Evolutionary conservation across 768 basidiomycete species (phyloP), one percentile per base, ranked within the genome.

Genomic region (Amyloporia xantha): DNA sequence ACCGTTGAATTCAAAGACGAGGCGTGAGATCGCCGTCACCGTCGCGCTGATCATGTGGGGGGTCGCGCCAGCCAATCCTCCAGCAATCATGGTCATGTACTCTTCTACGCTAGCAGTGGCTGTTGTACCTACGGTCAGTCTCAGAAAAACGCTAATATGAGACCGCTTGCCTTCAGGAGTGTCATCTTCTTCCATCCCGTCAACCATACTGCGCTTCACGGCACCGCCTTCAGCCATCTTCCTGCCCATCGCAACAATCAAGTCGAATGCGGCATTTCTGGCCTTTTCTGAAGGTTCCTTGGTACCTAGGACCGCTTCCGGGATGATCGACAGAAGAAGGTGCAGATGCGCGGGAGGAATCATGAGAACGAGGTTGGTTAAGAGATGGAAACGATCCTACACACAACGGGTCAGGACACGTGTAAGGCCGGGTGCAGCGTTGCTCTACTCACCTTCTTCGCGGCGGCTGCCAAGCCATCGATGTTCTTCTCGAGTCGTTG

Each of bases 11-110:
- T 98, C 96, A 63, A 97, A 99, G 15, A 97, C 75, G 11, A 98
- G 74, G 20, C 96, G 81, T 2, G 94, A 94, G 47, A 99, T 81
- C 0, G 92, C 91, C 5, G 93, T 97, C 45, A 98, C 82, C 1
- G 91, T 91, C 1, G 96, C 96, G 61, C 93, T 95, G 64, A 98
- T 95, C 92, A 96, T 98, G 62, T 99, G 96, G 0, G 95, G 93
- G 10, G 82, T 89, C 12, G 88, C 84, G 19, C 91, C 94, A 7
- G 92, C 93, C 41, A 98, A 69, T 49, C 96, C 96, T 56, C 92
- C 94, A 30, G 90, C 90, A 24, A 97, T 73, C 94, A 99, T 98
- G 2, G 89, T 99, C 71, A 98, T 74, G 63, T 89, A 98, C 63
- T 98, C 96, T 57, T 91, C 84, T 39, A 94, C 75, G 59, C 65